Evolutionary conservation across 2,329 filamentous ascomycete species (phyloP), one percentile per base, ranked within the genome.

Genomic region (Ascosphaera aggregata): DNA sequence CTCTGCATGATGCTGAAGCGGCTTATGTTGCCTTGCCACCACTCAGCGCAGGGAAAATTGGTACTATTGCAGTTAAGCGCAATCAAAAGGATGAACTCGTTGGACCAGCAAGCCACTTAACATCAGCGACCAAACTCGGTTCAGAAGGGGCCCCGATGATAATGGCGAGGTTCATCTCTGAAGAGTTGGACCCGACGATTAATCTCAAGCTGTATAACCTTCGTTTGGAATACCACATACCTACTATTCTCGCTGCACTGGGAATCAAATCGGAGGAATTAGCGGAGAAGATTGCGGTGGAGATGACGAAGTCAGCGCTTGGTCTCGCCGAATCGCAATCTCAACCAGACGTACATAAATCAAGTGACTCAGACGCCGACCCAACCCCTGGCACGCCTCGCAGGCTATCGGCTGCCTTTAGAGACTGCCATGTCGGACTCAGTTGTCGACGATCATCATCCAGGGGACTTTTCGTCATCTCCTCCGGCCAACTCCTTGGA

Each of bases 141-240:
- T 46, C 45, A 32, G 46, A 42, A 31, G 40, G 42, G 13, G 47
- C 56, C 13, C 73, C 76, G 1, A 80, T 85, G 45, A 54, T 95
- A 39, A 93, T 92, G 75, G 71, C 80, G 42, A 71, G 89, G 38
- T 79, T 93, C 60, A 80, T 98, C 46, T 82, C 82, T 0, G 85
- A 95, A 52, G 86, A 95, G 52, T 80, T 91, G 59, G 86, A 95
- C 45, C 86, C 91, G 0, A 74, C 81, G 4, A 64, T 94, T 46
- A 93, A 91, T 53, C 55, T 94, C 42, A 91, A 92, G 52, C 60
- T 95, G 34, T 80, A 79, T 55, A 84, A 92, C 43, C 48, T 92
- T 3, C 76, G 73, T 42, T 56, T 82, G n/a, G 91, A 98, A 52
- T 98, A 98, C 54, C 76, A 77, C 13, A 79, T 95, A 3, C 70